Base-by-base conservation (phyloP, 2,329 filamentous ascomycete species). In the Mycosphaerelloides madeirae region DNA sequence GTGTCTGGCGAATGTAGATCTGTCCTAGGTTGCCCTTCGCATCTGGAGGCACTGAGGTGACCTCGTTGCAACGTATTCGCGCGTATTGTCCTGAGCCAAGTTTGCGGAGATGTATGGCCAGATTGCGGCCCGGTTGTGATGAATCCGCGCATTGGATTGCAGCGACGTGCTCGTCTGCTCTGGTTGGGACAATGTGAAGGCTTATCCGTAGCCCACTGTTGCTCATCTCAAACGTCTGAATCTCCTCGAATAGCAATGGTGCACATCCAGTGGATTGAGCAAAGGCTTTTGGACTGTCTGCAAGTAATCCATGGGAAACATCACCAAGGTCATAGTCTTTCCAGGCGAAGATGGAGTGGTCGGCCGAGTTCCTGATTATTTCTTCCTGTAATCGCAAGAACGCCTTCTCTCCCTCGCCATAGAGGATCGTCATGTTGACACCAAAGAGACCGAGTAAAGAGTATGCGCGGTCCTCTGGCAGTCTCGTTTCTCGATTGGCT, bases 231-330 rank as follows among this genome's bases (percentile, higher is more conserved):
- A 44, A 52, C 3, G 46, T 46, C 11, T 29, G 32, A 5, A 56
- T 50, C 7, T 57, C 57, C 39, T 62, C 58, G 51, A 54, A 62
- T 34, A 58, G 46, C 43, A 61, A 65, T 8, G 57, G 55, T 11
- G 61, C 39, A 4, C 59, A 62, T 12, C 62, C 52, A 9, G 62
- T 62, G 1, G 66, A 67, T 46, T 66, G 63, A 2, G 62, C 60
- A 51, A 74, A 73, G 2, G 62, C 62, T 32, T 54, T 52, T 12
- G 66, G 48, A 14, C 34, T 41, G 33, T 43, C 38, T 8, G 48
- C 50, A 13, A 53, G 48, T 16, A 53, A 29, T 12, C 50, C 50
- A 33, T 51, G 44, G 5, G 29, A n/a, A 13, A 8, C 12, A 11
- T 41, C 29, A 29, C 44, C 38, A 13, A 42, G 11, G 9, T 43